Evolutionary conservation across 148 eudicot genomes (phyloP).

Genomic region (Vaccinium myrtillus): DNA sequence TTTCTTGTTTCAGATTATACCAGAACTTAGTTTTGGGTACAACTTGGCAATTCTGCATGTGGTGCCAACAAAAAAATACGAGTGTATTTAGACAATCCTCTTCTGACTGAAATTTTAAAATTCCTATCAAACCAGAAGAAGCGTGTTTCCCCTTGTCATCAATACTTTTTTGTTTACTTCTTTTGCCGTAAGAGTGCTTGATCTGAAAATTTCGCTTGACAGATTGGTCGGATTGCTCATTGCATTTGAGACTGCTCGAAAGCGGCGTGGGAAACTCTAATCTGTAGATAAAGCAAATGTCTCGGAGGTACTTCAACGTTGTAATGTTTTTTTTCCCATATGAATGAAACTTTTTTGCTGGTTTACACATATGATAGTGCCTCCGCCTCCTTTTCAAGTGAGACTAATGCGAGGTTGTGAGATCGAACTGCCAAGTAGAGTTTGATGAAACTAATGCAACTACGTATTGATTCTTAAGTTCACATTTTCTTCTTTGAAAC

Average conservation of each 20-base stretch:
- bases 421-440: background rate
- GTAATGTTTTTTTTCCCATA: background rate
- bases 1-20: background rate
- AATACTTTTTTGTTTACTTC: background rate
- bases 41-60: background rate
- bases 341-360: background rate
- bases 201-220: background rate
- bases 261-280: slow-evolving; percentile 85
- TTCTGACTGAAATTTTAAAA: background rate
- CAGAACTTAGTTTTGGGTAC: background rate
- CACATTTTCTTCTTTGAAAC: background rate
- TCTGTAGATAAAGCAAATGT: slow-evolving; percentile 99
- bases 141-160: background rate
- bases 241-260: slow-evolving; percentile 91
- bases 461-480: background rate
- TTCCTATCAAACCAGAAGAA: background rate
- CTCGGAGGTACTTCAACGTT: slow-evolving; percentile 54
- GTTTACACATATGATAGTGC: background rate
- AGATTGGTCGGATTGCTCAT: slow-evolving; percentile 98
- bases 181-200: background rate
- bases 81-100: background rate
- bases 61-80: background rate
- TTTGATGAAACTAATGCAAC: background rate
- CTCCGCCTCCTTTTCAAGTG: background rate
- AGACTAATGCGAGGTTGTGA: background rate